Percentiles rank a stretch among this genome's conserved stretches.
phyloP scores from a whole-genome alignment of 768 basidiomycete species.

The Lactarius pseudohatsudake region DNA sequence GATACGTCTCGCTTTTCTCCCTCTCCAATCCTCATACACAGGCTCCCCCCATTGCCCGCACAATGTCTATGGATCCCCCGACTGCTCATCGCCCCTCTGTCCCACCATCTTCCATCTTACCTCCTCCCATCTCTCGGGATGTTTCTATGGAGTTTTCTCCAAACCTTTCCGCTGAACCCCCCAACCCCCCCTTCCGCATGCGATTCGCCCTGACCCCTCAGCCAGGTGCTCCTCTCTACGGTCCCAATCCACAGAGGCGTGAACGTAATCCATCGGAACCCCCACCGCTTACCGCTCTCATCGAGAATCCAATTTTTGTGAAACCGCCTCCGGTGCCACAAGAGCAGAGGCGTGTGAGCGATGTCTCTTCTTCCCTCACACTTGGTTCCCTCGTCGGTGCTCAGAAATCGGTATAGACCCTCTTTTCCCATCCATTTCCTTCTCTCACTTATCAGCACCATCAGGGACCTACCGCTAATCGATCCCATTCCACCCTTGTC shows the following conservation, averaged over 20 bases:
- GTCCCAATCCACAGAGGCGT: constrained; percentile 42
- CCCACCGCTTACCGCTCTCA: constrained; percentile 60
- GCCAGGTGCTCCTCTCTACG: constrained; percentile 46
- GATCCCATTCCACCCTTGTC: constrained; percentile 22
- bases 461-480: constrained; percentile 16
- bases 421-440: background rate
- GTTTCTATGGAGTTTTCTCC: constrained; percentile 45
- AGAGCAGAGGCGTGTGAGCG: constrained; percentile 29
- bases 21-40: constrained; percentile 14
- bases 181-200: constrained; percentile 56
- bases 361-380: constrained; percentile 25
- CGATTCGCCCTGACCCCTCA: constrained; percentile 73
- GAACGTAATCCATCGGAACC: constrained; percentile 64
- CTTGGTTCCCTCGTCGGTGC: constrained; percentile 32
- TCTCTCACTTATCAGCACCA: constrained; percentile 10
- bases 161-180: constrained; percentile 34
- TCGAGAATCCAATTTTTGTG: constrained; percentile 68
- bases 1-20: constrained; percentile 24
- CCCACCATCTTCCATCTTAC: constrained; percentile 31
- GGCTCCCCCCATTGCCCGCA: constrained; percentile 43
- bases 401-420: constrained; percentile 27
- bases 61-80: constrained; percentile 71
- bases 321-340: constrained; percentile 48
- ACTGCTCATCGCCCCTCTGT: constrained; percentile 30
- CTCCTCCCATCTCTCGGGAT: constrained; percentile 41